Base-by-base conservation (phyloP, 1,284 basidiomycete genomes). In the Melampsora occidentalis region DNA sequence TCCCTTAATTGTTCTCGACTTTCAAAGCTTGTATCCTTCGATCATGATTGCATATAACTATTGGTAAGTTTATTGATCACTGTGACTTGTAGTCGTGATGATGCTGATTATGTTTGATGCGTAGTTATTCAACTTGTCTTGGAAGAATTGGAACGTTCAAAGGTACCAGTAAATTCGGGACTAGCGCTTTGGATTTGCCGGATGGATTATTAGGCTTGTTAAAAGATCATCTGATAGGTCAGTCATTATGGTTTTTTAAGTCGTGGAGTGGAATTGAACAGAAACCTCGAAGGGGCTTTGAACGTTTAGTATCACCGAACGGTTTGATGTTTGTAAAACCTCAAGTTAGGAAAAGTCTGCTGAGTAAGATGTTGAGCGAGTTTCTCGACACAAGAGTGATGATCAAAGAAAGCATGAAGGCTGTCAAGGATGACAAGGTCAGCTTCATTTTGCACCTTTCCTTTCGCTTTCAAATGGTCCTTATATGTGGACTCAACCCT, bases 21-120 rank as follows among this genome's bases (percentile, higher is more conserved):
- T 98, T 82, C 94, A 97, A 82, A 93, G 91, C 2, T 87, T 99
- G 39, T 98, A 99, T 82, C 96, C 97, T 0, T 95, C 93, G 0
- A 87, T 98, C 80, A 98, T 98, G 94, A 97, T 99, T 80, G 95
- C 94, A 6, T 96, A 98, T 85, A 98, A 98, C 83, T 94, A 94
- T 82, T 97, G 94, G 82, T 97, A 93, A 83, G 95, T 57, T 5
- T 31, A 80, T 25, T 78, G n/a, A 28, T 71, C n/a, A n/a, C 14
- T 33, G 14, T 31, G 72, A 22, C 14, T 33, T 25, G 53, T 42
- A 5, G 5, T 31, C 71, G n/a, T 46, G 20, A 18, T 46, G 66
- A 39, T 39, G 39, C 71, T 72, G 71, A 64, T 53, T 35, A n/a
- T 39, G 18, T 1, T 20, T 25, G 22, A 5, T 39, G 22, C 20